Base-by-base conservation (phyloP, 768 basidiomycete species). In the Suillus discolor region DNA sequence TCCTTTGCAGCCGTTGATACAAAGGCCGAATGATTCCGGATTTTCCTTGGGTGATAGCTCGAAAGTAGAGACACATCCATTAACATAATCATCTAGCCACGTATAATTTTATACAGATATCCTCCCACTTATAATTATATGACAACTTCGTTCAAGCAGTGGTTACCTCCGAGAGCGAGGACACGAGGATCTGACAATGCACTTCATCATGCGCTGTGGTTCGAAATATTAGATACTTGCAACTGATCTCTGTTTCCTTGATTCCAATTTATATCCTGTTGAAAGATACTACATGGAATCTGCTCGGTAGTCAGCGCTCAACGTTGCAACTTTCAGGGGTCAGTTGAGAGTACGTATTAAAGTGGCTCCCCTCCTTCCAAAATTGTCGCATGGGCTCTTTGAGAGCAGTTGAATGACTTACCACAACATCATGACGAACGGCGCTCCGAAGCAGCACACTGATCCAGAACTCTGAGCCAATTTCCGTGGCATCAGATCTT, bases 361-460 rank as follows among this genome's bases (percentile, higher is more conserved):
- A 71, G 47, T 87, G 84, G 36, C 80, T 79, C 68, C 88, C 85
- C 12, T 80, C 81, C n/a, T 41, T 78, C 84, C 65, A 61, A 15
- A 9, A 39, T 16, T 39, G 4, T 9, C 16, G 9, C 1, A 41
- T 13, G n/a, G 45, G n/a, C 16, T 31, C 16, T 15, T 11, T 28
- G 15, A n/a, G 39, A 57, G 51, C 20, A 13, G 23, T 38, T 16
- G 53, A 60, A 49, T 45, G 12, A 31, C 72, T 47, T 68, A 85
- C 85, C 80, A 80, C 5, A 82, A 73, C n/a, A 85, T 78, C 57
- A 85, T 74, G 6, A 79, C 79, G 61, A 80, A 85, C 0, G 84
- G 82, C 6, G 76, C 86, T 4, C 86, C 85, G 66, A 86, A 86
- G 69, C 84, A 89, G 61, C 86, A 87, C 4, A 85, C 12, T 28